Evolutionary conservation across 768 basidiomycete genomes (phyloP).

Genomic region (Hericium alpestre): DNA sequence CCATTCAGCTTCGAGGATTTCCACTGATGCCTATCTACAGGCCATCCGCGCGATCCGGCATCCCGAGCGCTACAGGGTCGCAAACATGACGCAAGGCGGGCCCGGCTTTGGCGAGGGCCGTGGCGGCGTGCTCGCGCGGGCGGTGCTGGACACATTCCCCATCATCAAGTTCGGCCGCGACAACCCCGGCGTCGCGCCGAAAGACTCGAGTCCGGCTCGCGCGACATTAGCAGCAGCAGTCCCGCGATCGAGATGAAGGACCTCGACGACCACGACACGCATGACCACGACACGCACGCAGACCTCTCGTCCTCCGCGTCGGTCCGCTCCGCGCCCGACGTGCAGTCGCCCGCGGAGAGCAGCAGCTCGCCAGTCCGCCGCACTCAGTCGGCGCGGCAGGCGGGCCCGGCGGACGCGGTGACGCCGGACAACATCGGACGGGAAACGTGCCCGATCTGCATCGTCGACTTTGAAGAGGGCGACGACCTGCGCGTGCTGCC

Average conservation of each 20-base stretch:
- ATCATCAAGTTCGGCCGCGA: constrained; percentile 68
- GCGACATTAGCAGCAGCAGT: not conserved
- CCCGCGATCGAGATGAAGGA: not conserved
- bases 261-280: not conserved
- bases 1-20: not conserved
- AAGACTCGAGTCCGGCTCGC: constrained; percentile 3
- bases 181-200: constrained; percentile 16
- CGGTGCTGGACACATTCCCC: constrained; percentile 93
- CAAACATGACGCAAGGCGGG: constrained; percentile 48
- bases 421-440: constrained; percentile 61
- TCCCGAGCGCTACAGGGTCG: constrained; percentile 74
- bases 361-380: not conserved
- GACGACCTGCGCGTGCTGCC: constrained; percentile 86
- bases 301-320: not conserved
- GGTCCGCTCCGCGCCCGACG: not conserved
- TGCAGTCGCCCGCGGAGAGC: not conserved
- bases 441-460: constrained; percentile 91
- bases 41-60: constrained; percentile 76
- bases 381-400: not conserved
- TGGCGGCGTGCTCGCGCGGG: constrained; percentile 49
- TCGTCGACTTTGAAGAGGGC: constrained; percentile 87
- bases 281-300: not conserved
- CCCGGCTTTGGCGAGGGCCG: constrained; percentile 33
- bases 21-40: constrained; percentile 22
- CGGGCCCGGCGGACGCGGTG: constrained; percentile 17